A percentile compares a stretch with the other conserved stretches of the same genome.
phyloP scores from a whole-genome alignment of 768 basidiomycete species.

The Phylloporus sp. region DNA sequence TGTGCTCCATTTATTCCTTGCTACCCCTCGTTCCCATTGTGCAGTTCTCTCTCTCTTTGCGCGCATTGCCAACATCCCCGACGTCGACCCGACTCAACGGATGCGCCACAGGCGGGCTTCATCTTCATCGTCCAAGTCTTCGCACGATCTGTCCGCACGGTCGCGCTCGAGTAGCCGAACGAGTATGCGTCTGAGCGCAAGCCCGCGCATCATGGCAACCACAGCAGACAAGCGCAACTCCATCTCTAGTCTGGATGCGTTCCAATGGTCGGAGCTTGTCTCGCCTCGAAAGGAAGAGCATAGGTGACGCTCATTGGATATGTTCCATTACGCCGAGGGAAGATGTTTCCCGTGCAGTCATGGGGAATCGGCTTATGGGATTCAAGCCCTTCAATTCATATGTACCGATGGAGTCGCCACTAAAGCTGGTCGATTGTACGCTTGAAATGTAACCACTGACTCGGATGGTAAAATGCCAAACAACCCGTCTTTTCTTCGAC shows the following conservation, averaged over 20 bases:
- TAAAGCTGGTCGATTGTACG: constrained; percentile 4
- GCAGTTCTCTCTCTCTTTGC: constrained; percentile 79
- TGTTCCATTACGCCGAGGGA: not conserved
- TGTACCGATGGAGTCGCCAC: constrained; percentile 5
- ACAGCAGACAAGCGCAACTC: constrained; percentile 30
- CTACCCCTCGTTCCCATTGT: not conserved
- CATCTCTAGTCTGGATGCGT: constrained; percentile 29
- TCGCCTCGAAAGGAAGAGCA: constrained; percentile 30
- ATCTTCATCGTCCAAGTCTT: constrained; percentile 59
- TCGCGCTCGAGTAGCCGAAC: constrained; percentile 45
- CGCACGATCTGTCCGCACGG: constrained; percentile 35
- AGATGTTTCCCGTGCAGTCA: not conserved
- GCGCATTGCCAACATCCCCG: constrained; percentile 63
- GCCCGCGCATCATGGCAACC: constrained; percentile 31
- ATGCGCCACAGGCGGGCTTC: constrained; percentile 78
- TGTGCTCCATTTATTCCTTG: not conserved
- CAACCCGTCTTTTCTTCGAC: not conserved
- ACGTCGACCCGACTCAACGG: constrained; percentile 75
- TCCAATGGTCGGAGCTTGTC: constrained; percentile 33
- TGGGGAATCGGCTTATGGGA: not conserved
- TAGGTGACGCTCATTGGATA: constrained; percentile 2
- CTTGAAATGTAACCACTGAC: not conserved
- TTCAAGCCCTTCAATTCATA: not conserved
- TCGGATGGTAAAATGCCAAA: not conserved
- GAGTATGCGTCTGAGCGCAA: constrained; percentile 31